Evolutionary conservation across 345 rosid species (phyloP).

Genomic region (Geranium brycei): DNA sequence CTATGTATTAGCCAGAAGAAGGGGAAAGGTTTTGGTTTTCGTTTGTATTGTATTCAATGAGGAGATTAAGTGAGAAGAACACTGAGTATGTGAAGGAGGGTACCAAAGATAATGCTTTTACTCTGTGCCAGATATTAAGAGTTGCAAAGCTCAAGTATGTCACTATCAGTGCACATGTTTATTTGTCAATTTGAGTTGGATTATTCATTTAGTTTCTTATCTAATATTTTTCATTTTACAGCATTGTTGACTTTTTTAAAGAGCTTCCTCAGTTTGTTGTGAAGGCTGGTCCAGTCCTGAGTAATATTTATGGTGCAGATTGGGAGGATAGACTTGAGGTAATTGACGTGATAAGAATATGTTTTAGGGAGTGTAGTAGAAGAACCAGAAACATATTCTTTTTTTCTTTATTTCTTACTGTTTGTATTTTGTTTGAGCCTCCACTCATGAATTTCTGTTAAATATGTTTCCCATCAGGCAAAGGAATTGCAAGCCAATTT

Average conservation of each 20-base stretch:
- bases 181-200: neutral
- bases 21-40: slow-evolving; percentile 82
- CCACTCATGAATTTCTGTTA: slow-evolving; percentile 7
- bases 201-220: neutral
- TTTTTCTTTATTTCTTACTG: neutral
- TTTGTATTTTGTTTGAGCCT: slow-evolving; percentile 4
- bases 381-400: neutral
- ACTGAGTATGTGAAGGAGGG: slow-evolving; percentile 19
- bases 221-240: slow-evolving; percentile 16
- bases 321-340: slow-evolving; percentile 95
- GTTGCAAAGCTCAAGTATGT: slow-evolving; percentile 63
- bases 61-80: slow-evolving; percentile 40
- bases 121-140: slow-evolving; percentile 61
- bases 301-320: slow-evolving; percentile 53
- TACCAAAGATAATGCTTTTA: slow-evolving; percentile 33
- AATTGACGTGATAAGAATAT: slow-evolving; percentile 6
- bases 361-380: neutral
- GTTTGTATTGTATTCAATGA: slow-evolving; percentile 52
- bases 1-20: slow-evolving; percentile 50
- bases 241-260: slow-evolving; percentile 72
- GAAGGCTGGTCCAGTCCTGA: slow-evolving; percentile 63
- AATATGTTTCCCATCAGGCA: slow-evolving; percentile 33
- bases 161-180: slow-evolving; percentile 4
- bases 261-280: slow-evolving; percentile 83
- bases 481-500: slow-evolving; percentile 77